Evolutionary conservation across 2,329 filamentous ascomycete genomes (phyloP), one percentile per base, ranked within the genome.

Genomic region (Pseudogymnoascus sp.): DNA sequence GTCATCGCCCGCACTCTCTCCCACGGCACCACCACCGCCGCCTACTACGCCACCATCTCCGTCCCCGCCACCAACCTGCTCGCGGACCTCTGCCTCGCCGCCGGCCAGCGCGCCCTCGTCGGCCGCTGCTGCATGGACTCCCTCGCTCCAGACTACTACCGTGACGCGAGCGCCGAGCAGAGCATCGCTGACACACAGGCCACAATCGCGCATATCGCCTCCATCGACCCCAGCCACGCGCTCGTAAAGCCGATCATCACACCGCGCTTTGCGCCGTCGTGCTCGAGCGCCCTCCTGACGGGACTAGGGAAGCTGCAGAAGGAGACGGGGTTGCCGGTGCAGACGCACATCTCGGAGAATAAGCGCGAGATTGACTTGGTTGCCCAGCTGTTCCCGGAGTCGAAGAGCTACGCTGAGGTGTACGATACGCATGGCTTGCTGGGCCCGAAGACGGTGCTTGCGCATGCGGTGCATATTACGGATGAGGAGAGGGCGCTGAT

Each of bases 81-180:
- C 5, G 89, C 92, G 0, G 85, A 90, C 66, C 83, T 97, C 15
- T 97, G 93, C 70, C 80, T 90, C n/a, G 72, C 77, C 0, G 78
- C 84, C 27, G 94, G 94, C 48, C 94, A 99, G 76, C 82, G 94
- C 60, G 94, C 94, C 5, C 89, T 97, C 66, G 84, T 99, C 40
- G 94, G 94, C 33, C 82, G 94, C 40, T 90, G 95, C n/a, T 97
- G 92, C 78, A 97, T 99, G 94, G 91, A 97, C 73, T 81, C 82
- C 31, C 75, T 88, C 4, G 87, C 85, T 37, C 92, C 92, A 0
- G 80, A 82, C 1, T 89, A 87, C 77, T 97, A 97, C 76, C 82
- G 86, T 21, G 94, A 99, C 72, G 82, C 82, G 62, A 85, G 82
- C 13, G 75, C 85, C 0, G 82, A 82, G 1, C 77, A 80, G 25